Evolutionary conservation across 257 asterid genomes (phyloP), one percentile per base, ranked within the genome.

Genomic region (Primulina tabacum): DNA sequence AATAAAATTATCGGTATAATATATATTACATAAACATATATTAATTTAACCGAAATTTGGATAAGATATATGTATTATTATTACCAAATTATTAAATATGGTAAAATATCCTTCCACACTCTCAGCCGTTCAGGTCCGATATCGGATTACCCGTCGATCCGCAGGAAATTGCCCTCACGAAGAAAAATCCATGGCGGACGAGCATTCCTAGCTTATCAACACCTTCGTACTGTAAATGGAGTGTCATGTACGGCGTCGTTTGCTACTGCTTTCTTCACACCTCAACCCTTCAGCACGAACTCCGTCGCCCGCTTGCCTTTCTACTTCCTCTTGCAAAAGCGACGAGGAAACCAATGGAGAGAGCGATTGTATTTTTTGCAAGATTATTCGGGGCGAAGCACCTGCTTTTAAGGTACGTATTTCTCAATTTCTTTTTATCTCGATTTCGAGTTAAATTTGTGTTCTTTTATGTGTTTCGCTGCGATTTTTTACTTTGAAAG

Each of bases 351-450:
- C 17, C 2, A 65, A 57, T 34, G 76, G 64, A 29, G 70, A 33
- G 34, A 69, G 16, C 4, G 77, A 78, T 68, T 93, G 99, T 66
- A 81, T 88, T 1, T 93, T 93, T 73, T 93, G 97, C 78, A 78
- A 83, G 82, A 90, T 93, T 84, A 79, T 89, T 80, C 79, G 79
- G 4, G 88, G 88, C 55, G 71, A 89, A 76, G 86, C 92, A 40
- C 91, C 96, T 28, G 87, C 96, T 75, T 66, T 85, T 10, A 93
- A 90, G 95, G 99, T 84, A 37, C 68, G 10, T 78, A 6, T 38
- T 47, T 71, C 55, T 66, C 29, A 20, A 69, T 60, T 14, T 73
- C 1, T 60, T 6, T 71, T 35, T 57, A 0, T 7, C 55, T 38
- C 20, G 34, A 10, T 30, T 21, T 26, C 73, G 43, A n/a, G 37